Evolutionary conservation across 805 yeast species (phyloP).

Genomic region (Ogataea dorogensis): DNA sequence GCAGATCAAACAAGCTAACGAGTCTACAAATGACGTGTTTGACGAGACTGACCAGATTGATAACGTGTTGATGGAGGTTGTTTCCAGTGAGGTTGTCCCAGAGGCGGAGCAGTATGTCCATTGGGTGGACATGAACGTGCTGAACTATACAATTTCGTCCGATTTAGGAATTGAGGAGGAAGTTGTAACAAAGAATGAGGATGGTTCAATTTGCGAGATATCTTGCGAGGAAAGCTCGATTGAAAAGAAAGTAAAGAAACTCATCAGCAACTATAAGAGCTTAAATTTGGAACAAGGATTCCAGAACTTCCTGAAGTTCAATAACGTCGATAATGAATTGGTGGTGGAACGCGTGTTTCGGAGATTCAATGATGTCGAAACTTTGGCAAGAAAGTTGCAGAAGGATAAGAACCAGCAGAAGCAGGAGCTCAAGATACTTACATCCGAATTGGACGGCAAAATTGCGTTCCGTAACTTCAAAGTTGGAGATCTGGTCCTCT

Average conservation of each 20-base stretch:
- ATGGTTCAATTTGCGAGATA: constrained; percentile 14
- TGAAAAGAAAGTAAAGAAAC: constrained; percentile 22
- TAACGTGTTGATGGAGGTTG: constrained; percentile 36
- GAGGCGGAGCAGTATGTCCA: constrained; percentile 40
- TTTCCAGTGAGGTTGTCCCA: constrained; percentile 35
- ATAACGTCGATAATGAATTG: constrained; percentile 26
- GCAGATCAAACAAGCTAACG: constrained; percentile 22
- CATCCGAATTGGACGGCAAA: constrained; percentile 42
- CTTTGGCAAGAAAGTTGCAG: constrained; percentile 79
- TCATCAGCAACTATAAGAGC: constrained; percentile 18
- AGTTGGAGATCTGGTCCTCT: constrained; percentile 75
- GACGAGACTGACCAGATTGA: constrained; percentile 33
- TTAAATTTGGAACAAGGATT: constrained; percentile 35
- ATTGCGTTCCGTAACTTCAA: constrained; percentile 68
- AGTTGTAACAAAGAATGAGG: constrained; percentile 8
- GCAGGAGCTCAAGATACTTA: constrained; percentile 43
- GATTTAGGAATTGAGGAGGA: constrained; percentile 28
- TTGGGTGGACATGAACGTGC: constrained; percentile 47
- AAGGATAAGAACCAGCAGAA: constrained; percentile 60
- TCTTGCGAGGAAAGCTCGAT: constrained; percentile 23
- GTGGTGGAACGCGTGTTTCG: constrained; percentile 48
- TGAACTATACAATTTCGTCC: constrained; percentile 25
- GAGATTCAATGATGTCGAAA: constrained; percentile 86
- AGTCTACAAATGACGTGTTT: constrained; percentile 29
- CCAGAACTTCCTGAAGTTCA: constrained; percentile 29